Evolutionary conservation across 805 yeast species (phyloP).

Genomic region (Spathaspora passalidarum): DNA sequence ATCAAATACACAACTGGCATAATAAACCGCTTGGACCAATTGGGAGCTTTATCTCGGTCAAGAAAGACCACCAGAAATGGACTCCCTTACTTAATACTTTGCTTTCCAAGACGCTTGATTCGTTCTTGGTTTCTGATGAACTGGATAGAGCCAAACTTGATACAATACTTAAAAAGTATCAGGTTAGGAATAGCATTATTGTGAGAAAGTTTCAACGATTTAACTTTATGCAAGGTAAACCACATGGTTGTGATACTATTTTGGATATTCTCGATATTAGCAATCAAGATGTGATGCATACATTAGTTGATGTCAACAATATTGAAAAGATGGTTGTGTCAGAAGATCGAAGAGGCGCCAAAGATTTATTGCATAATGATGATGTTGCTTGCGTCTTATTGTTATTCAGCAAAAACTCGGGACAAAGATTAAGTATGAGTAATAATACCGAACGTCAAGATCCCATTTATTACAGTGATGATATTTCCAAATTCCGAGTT

Average conservation of each 20-base stretch:
- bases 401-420: conserved; percentile 42
- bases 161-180: conserved; percentile 26
- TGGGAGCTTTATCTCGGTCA: conserved; percentile 59
- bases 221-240: conserved; percentile 42
- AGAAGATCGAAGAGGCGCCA: conserved; percentile 51
- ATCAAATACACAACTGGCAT: conserved; percentile 25
- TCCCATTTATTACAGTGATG: conserved; percentile 46
- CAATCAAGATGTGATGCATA: conserved; percentile 52
- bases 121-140: conserved; percentile 66
- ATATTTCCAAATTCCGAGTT: conserved; percentile 27
- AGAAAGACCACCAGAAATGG: conserved; percentile 55
- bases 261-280: conserved; percentile 59
- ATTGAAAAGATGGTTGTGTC: conserved; percentile 61
- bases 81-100: conserved; percentile 55
- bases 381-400: conserved; percentile 45
- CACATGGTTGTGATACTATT: conserved; percentile 41
- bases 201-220: conserved; percentile 57
- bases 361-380: conserved; percentile 23
- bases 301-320: conserved; percentile 59
- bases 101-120: conserved; percentile 47
- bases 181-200: conserved; percentile 39
- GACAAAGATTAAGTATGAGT: conserved; percentile 36
- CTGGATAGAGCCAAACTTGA: conserved; percentile 48
- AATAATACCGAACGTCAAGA: conserved; percentile 46
- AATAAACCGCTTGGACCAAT: conserved; percentile 75